These are phyloP conservation scores for Coemansia asiatica DNA, from an alignment of 192 early-diverging fungal species.

Conservation along the genomic window DNA sequence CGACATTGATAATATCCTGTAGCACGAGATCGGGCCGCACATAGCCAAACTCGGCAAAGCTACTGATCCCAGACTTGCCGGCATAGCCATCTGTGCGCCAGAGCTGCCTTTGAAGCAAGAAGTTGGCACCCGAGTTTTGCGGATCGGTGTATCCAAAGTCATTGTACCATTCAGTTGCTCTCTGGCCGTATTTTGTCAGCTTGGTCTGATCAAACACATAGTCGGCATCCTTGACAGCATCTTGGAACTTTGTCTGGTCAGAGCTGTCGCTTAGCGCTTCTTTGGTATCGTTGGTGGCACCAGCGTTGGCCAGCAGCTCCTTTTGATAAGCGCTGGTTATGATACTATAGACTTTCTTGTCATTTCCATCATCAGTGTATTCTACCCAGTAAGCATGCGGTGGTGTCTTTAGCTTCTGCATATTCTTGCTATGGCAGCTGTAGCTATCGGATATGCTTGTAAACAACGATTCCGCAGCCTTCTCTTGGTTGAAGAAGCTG, in stretches of 20 bases:
- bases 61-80: conserved; percentile 28
- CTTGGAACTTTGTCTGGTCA: conserved; percentile 48
- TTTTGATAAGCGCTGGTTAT: conserved; percentile 60
- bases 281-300: conserved; percentile 59
- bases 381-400: conserved; percentile 64
- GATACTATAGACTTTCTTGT: conserved; percentile 57
- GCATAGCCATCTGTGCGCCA: conserved; percentile 48
- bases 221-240: conserved; percentile 59
- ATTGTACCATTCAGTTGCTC: conserved; percentile 35
- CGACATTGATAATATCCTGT: conserved; percentile 40
- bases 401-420: conserved; percentile 26
- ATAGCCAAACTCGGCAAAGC: conserved; percentile 46
- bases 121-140: conserved; percentile 30
- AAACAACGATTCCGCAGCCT: conserved; percentile 29
- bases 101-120: conserved; percentile 28
- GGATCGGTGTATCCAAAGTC: conserved; percentile 45
- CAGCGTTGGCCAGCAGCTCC: conserved; percentile 59
- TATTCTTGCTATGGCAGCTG: conserved; percentile 45
- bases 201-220: conserved; percentile 67
- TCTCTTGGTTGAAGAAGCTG: conserved; percentile 46
- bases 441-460: conserved; percentile 38
- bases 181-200: conserved; percentile 32
- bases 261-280: conserved; percentile 24
- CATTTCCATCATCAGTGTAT: conserved; percentile 55
- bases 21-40: conserved; percentile 47